Conservation (phyloP, 140 eudicot genomes). For the Erigeron philadelphicus region DNA sequence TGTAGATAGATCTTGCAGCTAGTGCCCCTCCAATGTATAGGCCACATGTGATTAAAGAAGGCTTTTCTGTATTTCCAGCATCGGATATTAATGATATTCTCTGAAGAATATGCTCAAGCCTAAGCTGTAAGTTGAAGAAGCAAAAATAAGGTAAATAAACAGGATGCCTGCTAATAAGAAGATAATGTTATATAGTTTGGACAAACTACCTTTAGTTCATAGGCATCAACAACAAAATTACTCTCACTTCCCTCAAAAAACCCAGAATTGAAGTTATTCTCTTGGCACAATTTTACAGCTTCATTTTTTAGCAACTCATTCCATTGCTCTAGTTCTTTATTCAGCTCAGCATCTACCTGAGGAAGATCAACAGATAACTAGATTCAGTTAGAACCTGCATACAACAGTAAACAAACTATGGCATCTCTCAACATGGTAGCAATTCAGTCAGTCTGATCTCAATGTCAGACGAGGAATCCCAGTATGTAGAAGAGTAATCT, state of each 20-base stretch:
- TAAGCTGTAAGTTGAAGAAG: slow-evolving; percentile 50
- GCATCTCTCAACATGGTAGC: not conserved
- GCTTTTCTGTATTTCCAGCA: slow-evolving; percentile 94
- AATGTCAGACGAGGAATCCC: not conserved
- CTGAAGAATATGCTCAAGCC: slow-evolving; percentile 96
- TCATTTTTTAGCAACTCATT: slow-evolving; percentile 73
- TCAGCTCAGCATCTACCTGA: slow-evolving; percentile 82
- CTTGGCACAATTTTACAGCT: slow-evolving; percentile 83
- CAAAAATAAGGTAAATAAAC: slow-evolving; percentile 10
- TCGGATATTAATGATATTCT: slow-evolving; percentile 83
- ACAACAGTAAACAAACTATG: not conserved
- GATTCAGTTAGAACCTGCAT: not conserved
- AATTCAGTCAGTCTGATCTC: not conserved
- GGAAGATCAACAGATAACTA: slow-evolving; percentile 20
- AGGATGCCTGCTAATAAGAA: slow-evolving; percentile 10
- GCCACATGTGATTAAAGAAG: slow-evolving; percentile 50
- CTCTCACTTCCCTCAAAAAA: slow-evolving; percentile 87
- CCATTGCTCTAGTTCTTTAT: slow-evolving; percentile 95
- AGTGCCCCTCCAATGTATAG: slow-evolving; percentile 91
- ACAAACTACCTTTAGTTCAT: slow-evolving; percentile 68
- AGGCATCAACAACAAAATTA: slow-evolving; percentile 83
- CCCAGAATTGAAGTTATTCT: slow-evolving; percentile 80
- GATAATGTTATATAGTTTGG: not conserved
- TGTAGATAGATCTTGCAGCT: slow-evolving; percentile 90
- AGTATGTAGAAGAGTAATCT: not conserved